These are phyloP conservation scores for Backusella sp. DNA, from an alignment of 192 early-diverging fungal species.

Conservation along the genomic window DNA sequence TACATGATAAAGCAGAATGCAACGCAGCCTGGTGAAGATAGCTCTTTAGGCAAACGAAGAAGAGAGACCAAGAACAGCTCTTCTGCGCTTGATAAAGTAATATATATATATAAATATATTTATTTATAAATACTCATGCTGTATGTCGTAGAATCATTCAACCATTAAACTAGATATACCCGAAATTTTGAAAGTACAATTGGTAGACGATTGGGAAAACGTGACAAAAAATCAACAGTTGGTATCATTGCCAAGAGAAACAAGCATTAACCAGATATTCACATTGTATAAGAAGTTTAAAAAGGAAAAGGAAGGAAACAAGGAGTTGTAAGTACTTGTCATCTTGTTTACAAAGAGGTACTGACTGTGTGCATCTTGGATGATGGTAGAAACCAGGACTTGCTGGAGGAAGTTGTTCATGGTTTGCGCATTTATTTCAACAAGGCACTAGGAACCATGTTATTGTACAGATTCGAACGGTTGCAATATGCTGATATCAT, in stretches of 20 bases:
- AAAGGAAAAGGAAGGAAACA: constrained; percentile 44
- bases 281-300: constrained; percentile 66
- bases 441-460: constrained; percentile 85
- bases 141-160: constrained; percentile 58
- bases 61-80: constrained; percentile 3
- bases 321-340: constrained; percentile 3
- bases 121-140: constrained; percentile 8
- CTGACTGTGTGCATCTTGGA: not conserved
- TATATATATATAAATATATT: constrained; percentile 64
- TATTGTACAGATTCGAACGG: constrained; percentile 96
- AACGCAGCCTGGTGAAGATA: constrained; percentile 48
- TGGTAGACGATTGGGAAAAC: constrained; percentile 98
- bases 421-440: constrained; percentile 94
- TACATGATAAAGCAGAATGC: constrained; percentile 25
- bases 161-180: constrained; percentile 93
- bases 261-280: constrained; percentile 77
- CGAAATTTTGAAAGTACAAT: constrained; percentile 78
- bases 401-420: constrained; percentile 81
- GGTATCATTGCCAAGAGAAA: constrained; percentile 83
- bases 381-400: constrained; percentile 59
- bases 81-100: not conserved
- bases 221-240: constrained; percentile 94
- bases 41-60: constrained; percentile 95
- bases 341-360: not conserved
- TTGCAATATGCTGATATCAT: constrained; percentile 88